Evolutionary conservation across 352 stramenopile species (phyloP), one percentile per base, ranked within the genome.

Genomic region (Globisporangium carolinianum): DNA sequence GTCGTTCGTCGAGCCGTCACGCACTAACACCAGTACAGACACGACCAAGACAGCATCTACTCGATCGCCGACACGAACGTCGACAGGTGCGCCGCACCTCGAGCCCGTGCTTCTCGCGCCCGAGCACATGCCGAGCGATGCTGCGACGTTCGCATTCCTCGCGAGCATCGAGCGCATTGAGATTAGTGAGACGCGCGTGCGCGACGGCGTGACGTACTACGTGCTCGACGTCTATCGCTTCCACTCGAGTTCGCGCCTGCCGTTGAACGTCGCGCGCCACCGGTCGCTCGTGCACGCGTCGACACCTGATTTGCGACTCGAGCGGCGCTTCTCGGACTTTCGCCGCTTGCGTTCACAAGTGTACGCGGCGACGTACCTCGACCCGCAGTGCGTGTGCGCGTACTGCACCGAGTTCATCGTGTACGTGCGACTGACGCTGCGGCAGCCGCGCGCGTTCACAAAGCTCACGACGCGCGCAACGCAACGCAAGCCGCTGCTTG

Each of bases 271-370:
- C 10, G 4, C n/a, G 39, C 39, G 11, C 39, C 39, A 43, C 11
- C 39, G 39, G 7, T 12, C 11, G 7, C 39, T 43, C 3, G 7
- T 14, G 11, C 39, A 43, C 39, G 11, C 39, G 39, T 12, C 7
- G 7, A 51, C 51, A 57, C 76, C 79, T 4, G 79, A 86, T 57
- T 83, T 75, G 53, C 66, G 64, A 6, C 67, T 89, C 46, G 65
- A 87, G 57, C 68, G 71, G n/a, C 76, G 76, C 42, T 89, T 83
- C 62, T 84, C 76, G 18, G 76, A 89, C 38, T 89, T 89, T 47
- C 61, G 64, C 36, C 68, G 72, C 55, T 60, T 89, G 46, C 71
- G 75, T 10, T 60, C 69, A 15, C 68, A 86, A 32, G 65, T 84
- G 10, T 69, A 63, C 48, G 57, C 63, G 32, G 82, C 68, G 70